Evolutionary conservation across 192 early-diverging fungal species (phyloP), one percentile per base, ranked within the genome.

Genomic region (Chytriomyces hyalinus): DNA sequence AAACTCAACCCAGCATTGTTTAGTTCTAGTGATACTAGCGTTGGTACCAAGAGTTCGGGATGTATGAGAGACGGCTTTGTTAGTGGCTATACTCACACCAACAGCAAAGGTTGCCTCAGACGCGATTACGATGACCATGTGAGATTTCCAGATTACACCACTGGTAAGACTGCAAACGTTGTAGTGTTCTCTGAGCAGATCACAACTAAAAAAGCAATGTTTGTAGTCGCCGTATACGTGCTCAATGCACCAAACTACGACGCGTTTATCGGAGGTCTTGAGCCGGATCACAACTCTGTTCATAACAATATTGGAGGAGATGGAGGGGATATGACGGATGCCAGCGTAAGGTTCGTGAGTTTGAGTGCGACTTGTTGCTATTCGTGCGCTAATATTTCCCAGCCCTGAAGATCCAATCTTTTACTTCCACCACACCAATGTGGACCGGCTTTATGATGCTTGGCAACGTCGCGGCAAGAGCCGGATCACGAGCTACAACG

Each of bases 311-410:
- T 68, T 48, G 67, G 67, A 20, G 67, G 67, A 20, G 13, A 26
- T 26, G 67, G 43, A 20, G 49, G 67, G n/a, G 67, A 68, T 48
- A 68, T 68, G 67, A 48, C 36, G 36, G 36, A 36, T 2, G 36
- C 46, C 11, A 20, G 11, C n/a, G 46, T 68, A 22, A 48, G 11
- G 11, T n/a, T 22, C 11, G 78, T 75, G 1, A 3, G 36, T 6
- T 68, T 75, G 48, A 26, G 47, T 11, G 70, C 78, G 61, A 46
- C 70, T 17, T 26, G 75, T 10, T 80, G 75, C 22, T 80, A 0
- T 49, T 80, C n/a, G 73, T 76, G 43, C 70, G 73, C 70, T 45
- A 51, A 57, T 49, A 57, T 66, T 20, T 70, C 73, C 70, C 20
- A 57, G 13, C 36, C 36, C 36, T 36, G 36, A 36, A 36, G 36